A percentile compares a stretch with the other conserved stretches of the same genome.
Conservation (phyloP, 1,139 yeast genomes). For the Geotrichum bryndzae region DNA sequence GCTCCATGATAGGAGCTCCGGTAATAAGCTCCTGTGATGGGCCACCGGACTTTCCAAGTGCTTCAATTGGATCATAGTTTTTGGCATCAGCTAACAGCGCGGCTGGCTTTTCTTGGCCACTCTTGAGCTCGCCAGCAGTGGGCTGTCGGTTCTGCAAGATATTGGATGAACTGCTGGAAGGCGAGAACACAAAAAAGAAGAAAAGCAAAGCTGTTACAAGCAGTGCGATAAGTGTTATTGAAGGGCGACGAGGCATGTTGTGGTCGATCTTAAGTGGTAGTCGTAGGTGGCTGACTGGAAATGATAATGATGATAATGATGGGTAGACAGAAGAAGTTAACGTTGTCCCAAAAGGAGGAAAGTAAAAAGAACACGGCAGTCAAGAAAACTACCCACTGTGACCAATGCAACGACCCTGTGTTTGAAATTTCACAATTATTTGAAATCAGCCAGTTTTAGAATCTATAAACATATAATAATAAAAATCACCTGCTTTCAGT, state of each 20-base stretch:
- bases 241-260: conserved; percentile 25
- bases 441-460: too few relatives aligned
- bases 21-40: conserved; percentile 22
- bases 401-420: not conserved
- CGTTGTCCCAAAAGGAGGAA: not conserved
- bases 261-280: not conserved
- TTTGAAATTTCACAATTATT: not conserved
- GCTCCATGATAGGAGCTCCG: conserved; percentile 69
- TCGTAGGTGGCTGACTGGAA: not conserved
- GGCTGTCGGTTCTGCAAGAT: conserved; percentile 13
- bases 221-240: conserved; percentile 24
- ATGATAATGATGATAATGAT: not conserved
- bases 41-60: conserved; percentile 15
- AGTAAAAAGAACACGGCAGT: not conserved
- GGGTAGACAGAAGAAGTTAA: not conserved
- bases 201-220: conserved; percentile 23
- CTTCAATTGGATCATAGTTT: conserved; percentile 21
- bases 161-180: conserved; percentile 10
- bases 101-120: conserved; percentile 8
- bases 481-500: not conserved
- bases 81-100: conserved; percentile 14
- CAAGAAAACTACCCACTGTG: not conserved
- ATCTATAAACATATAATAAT: too few relatives aligned
- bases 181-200: conserved; percentile 22
- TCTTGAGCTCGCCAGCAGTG: conserved; percentile 12